A percentile compares a stretch with the other conserved stretches of the same genome.
These are phyloP conservation scores for Fusarium cyanostomum DNA, from an alignment of 2,329 filamentous ascomycete genomes.

Conservation along the genomic window DNA sequence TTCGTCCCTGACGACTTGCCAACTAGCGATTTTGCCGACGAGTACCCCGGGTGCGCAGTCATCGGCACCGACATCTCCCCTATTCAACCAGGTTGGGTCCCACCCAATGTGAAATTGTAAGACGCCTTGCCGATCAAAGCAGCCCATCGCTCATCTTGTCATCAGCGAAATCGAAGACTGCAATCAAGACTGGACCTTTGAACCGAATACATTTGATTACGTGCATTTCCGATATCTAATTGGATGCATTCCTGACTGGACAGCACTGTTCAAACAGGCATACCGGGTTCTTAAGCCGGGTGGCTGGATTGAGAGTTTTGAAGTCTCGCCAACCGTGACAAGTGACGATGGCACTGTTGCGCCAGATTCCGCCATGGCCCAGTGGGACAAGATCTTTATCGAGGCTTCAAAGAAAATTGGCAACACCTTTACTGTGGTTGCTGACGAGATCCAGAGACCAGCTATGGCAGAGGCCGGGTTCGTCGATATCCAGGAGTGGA, in stretches of 20 bases:
- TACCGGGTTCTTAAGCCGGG: conserved; percentile 64
- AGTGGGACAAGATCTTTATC: conserved; percentile 35
- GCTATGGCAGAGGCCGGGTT: conserved; percentile 39
- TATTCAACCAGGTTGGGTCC: conserved; percentile 62
- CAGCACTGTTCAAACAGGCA: conserved; percentile 58
- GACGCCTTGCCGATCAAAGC: background rate
- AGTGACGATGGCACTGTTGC: conserved; percentile 44
- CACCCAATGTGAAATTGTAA: conserved; percentile 25
- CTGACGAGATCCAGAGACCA: conserved; percentile 27
- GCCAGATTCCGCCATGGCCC: conserved; percentile 29
- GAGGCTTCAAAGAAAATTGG: conserved; percentile 37
- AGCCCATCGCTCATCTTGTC: background rate
- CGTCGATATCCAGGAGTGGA: conserved; percentile 34
- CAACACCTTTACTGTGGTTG: conserved; percentile 37
- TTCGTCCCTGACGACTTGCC: conserved; percentile 28
- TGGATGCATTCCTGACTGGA: conserved; percentile 63
- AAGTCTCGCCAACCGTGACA: conserved; percentile 24
- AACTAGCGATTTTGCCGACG: conserved; percentile 58
- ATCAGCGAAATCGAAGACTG: conserved; percentile 66
- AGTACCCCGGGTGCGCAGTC: conserved; percentile 55
- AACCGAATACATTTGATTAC: conserved; percentile 61
- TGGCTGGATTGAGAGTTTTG: conserved; percentile 48
- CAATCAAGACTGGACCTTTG: conserved; percentile 59
- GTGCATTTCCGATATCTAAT: conserved; percentile 65
- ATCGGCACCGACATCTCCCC: conserved; percentile 67